Base-by-base conservation (phyloP, 345 rosid species). In the Chamaenerion angustifolium region DNA sequence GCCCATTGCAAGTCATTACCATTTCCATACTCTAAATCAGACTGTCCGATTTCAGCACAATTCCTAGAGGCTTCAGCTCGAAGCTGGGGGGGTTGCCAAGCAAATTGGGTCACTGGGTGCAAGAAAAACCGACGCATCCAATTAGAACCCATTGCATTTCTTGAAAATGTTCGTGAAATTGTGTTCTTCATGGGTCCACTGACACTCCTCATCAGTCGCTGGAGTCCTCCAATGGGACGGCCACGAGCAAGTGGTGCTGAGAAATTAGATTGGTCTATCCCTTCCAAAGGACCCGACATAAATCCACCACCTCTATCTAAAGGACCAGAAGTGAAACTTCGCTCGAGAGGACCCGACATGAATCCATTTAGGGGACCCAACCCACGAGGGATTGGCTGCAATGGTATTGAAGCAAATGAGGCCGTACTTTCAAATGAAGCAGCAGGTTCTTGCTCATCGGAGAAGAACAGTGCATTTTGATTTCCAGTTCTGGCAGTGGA, bases 361-460 rank as follows among this genome's bases (percentile, higher is more conserved):
- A 89, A 89, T 3, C 94, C 78, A 37, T 79, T 85, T 55, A 85
- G 66, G 52, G 90, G 97, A 44, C 94, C 97, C 41, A 93, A 85
- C 55, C 92, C 71, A 51, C 90, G 95, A 62, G 95, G 95, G 12
- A 89, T 51, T 0, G 95, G 97, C 64, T 89, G 97, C 73, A 89
- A 76, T 50, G 95, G 93, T 57, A 89, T 74, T 2, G 97, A 80
- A 56, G 97, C 83, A 73, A 89, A 85, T 0, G 85, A 89, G 44
- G 97, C 74, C 5, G 97, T 89, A 77, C 97, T 85, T 83, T 85
- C 84, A 59, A 89, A 89, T 17, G 97, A 81, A 42, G 97, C 97
- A 49, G 95, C 94, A 56, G 88, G 97, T 75, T 82, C 97, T 66
- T 68, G 80, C 54, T 63, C 75, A 6, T 89, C 97, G 58, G 69